Evolutionary conservation across 1,139 yeast species (phyloP).

Genomic region (Geotrichum histeridarum): DNA sequence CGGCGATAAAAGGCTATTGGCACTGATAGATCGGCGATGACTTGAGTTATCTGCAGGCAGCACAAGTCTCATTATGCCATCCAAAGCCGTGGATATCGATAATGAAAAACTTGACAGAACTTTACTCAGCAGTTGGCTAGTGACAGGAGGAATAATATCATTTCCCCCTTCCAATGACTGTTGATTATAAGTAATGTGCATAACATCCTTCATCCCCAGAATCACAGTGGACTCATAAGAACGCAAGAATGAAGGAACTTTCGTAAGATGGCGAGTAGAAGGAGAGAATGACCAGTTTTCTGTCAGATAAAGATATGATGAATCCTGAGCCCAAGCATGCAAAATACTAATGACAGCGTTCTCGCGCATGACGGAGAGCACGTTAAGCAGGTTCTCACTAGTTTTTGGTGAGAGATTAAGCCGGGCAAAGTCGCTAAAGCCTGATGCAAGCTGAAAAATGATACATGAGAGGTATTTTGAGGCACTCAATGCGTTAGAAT

Average conservation of each 20-base stretch:
- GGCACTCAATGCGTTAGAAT: conserved; percentile 55
- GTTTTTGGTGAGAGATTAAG: conserved; percentile 41
- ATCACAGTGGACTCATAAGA: conserved; percentile 35
- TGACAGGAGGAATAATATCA: conserved; percentile 44
- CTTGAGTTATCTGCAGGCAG: conserved; percentile 11
- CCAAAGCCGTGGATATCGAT: conserved; percentile 36
- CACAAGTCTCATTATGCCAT: conserved; percentile 21
- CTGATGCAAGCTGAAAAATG: conserved; percentile 38
- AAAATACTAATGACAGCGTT: conserved; percentile 47
- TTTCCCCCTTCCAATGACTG: conserved; percentile 19
- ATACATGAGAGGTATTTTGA: conserved; percentile 46
- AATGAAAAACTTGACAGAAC: conserved; percentile 42
- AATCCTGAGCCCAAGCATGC: conserved; percentile 49
- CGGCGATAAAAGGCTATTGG: conserved; percentile 14
- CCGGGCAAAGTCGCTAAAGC: conserved; percentile 45
- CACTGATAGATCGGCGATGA: conserved; percentile 16
- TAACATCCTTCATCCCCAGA: conserved; percentile 30
- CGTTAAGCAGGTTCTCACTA: conserved; percentile 38
- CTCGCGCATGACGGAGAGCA: conserved; percentile 40
- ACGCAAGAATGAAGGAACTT: conserved; percentile 29
- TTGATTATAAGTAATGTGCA: conserved; percentile 26
- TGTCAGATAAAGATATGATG: conserved; percentile 41
- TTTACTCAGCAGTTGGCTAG: conserved; percentile 43
- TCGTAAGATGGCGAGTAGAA: conserved; percentile 26
- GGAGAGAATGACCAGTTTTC: conserved; percentile 41